Percentiles rank a stretch among this genome's conserved stretches.
These are phyloP conservation scores for Saccharomyces hybrid DNA, from an alignment of 1,139 yeast species.

Conservation along the genomic window DNA sequence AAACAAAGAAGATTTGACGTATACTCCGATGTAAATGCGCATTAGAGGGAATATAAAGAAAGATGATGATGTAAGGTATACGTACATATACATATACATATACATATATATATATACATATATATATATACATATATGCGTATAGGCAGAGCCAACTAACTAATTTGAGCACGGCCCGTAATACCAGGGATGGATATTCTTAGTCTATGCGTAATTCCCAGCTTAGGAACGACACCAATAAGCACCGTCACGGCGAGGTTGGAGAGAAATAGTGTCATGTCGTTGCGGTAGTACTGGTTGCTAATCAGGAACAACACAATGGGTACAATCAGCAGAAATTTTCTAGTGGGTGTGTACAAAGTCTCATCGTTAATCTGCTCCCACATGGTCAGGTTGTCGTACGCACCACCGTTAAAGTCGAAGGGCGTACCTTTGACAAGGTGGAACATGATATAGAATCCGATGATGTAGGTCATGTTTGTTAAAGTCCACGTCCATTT, in stretches of 20 bases:
- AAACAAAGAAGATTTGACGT: constrained; percentile 80
- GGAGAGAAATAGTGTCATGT: constrained; percentile 66
- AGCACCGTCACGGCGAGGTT: constrained; percentile 75
- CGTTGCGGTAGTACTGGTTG: constrained; percentile 87
- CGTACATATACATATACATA: neutral
- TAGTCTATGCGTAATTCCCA: constrained; percentile 73
- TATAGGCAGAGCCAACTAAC: constrained; percentile 9
- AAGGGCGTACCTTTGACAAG: constrained; percentile 95
- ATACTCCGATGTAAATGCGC: constrained; percentile 51
- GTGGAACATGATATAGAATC: constrained; percentile 94
- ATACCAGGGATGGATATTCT: constrained; percentile 55
- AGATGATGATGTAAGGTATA: neutral
- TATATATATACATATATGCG: neutral
- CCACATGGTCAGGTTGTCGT: constrained; percentile 96
- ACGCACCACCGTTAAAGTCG: constrained; percentile 94
- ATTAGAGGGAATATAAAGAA: neutral
- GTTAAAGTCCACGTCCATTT: constrained; percentile 34
- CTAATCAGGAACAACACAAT: constrained; percentile 77
- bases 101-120: neutral
- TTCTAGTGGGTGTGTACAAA: constrained; percentile 93
- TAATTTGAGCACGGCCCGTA: constrained; percentile 34
- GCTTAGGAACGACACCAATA: constrained; percentile 78
- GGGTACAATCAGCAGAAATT: constrained; percentile 85
- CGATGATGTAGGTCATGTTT: constrained; percentile 45
- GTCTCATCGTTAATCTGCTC: constrained; percentile 97